phyloP scores from a whole-genome alignment of 2,329 filamentous ascomycete species.

The Aureobasidium namibiae region DNA sequence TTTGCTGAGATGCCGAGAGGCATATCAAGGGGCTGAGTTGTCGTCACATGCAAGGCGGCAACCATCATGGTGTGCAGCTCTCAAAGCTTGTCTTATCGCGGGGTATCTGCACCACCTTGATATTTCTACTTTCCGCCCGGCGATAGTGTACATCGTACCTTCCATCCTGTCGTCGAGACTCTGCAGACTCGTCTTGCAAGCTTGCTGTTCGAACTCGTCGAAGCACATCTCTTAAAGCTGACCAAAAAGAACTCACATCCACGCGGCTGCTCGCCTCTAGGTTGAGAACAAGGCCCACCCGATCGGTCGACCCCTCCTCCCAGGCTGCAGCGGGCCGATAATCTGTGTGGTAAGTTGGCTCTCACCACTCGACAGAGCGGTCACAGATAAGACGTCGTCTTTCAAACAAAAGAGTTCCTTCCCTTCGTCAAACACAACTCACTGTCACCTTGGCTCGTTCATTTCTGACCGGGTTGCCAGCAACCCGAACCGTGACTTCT shows the following conservation, averaged over 20 bases:
- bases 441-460: background rate
- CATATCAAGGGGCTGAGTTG: background rate
- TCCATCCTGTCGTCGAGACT: background rate
- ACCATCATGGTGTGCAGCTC: conserved; percentile 6
- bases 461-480: conserved; percentile 6
- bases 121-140: conserved; percentile 1
- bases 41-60: conserved; percentile 11
- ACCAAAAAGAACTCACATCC: conserved; percentile 3
- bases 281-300: conserved; percentile 7
- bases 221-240: background rate
- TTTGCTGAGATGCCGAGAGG: background rate
- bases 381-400: background rate
- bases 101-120: conserved; percentile 11
- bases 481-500: background rate
- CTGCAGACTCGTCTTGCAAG: background rate
- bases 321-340: conserved; percentile 10
- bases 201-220: background rate
- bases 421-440: background rate
- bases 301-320: conserved; percentile 8
- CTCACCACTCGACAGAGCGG: background rate
- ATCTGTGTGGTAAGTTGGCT: conserved; percentile 5
- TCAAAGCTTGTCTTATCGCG: conserved; percentile 10
- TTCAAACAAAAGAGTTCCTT: background rate
- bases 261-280: background rate
- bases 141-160: background rate